Conservation (phyloP, 352 stramenopile genomes). For the Albugo laibachii region DNA sequence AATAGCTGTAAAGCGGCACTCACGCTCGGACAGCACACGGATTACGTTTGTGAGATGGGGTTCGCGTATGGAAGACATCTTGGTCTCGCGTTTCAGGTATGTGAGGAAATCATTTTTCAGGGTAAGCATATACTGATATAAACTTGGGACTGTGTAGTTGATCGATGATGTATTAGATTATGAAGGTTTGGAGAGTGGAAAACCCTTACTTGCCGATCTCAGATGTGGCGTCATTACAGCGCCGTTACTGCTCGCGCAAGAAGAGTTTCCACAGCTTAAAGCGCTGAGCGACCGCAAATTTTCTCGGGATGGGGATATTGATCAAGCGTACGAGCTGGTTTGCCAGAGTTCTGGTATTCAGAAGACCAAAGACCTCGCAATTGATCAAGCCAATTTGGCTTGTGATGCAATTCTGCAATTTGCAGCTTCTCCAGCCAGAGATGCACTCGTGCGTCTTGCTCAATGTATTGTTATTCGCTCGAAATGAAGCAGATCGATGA, state of each 20-base stretch:
- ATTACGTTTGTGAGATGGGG: constrained; percentile 58
- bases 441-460: constrained; percentile 73
- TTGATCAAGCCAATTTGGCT: constrained; percentile 90
- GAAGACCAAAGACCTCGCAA: constrained; percentile 88
- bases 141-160: constrained; percentile 50
- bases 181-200: constrained; percentile 85
- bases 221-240: constrained; percentile 92
- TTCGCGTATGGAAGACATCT: constrained; percentile 96
- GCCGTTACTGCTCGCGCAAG: constrained; percentile 89
- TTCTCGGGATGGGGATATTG: constrained; percentile 78
- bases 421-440: constrained; percentile 49
- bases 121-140: neutral
- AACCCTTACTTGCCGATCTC: constrained; percentile 90
- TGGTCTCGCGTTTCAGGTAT: constrained; percentile 94
- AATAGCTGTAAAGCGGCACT: constrained; percentile 88
- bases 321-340: constrained; percentile 78
- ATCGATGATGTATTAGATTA: constrained; percentile 99
- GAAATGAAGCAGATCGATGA: constrained; percentile 40
- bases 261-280: constrained; percentile 84
- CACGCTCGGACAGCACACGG: constrained; percentile 82
- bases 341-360: constrained; percentile 83
- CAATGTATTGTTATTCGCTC: constrained; percentile 75
- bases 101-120: neutral
- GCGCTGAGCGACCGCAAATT: constrained; percentile 86
- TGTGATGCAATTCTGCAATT: constrained; percentile 84